Evolutionary conservation across 495 filamentous ascomycete genomes (phyloP), one percentile per base, ranked within the genome.

Genomic region (Annulohypoxylon bovei): DNA sequence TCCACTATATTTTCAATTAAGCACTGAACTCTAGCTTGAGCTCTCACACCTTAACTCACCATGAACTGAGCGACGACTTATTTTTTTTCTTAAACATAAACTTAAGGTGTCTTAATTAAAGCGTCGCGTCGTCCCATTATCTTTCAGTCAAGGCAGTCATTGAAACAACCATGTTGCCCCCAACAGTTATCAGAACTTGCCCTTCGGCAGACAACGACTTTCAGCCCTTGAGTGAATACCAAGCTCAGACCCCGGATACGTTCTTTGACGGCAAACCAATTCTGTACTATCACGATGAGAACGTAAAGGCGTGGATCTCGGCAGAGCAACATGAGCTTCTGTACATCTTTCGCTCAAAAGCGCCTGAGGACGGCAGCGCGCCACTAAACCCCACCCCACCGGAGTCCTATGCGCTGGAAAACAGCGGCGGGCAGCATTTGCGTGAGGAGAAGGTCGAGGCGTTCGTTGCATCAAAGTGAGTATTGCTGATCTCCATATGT

Each of bases 211-310:
- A 80, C 22, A 57, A 73, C 40, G 83, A 85, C 62, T 98, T 93
- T 83, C 91, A 88, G 25, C 84, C 89, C 8, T 86, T 99, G 46
- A 81, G 86, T 16, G 89, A 91, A 60, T 92, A 97, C 79, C 93
- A 97, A 76, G 88, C 90, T 27, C 89, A 90, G 65, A 99, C 95
- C 7, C 95, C 95, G 0, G 78, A 82, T 53, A 93, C 90, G 28
- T 99, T 98, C 85, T 90, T 89, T 79, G 85, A 85, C 74, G 90
- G 88, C 8, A 91, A 90, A 60, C 88, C 94, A 11, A 86, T 99
- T 32, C 88, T 98, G 0, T 86, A 98, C 82, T 90, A 90, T 80
- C 91, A 90, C 73, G 85, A 82, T 67, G 75, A 86, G 50, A 81
- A 83, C 71, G 86, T 89, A 75, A 90, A 89, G 49, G 85, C 93